phyloP scores from a whole-genome alignment of 2,329 filamentous ascomycete species.

The Pyrenophora tritici-repentis region DNA sequence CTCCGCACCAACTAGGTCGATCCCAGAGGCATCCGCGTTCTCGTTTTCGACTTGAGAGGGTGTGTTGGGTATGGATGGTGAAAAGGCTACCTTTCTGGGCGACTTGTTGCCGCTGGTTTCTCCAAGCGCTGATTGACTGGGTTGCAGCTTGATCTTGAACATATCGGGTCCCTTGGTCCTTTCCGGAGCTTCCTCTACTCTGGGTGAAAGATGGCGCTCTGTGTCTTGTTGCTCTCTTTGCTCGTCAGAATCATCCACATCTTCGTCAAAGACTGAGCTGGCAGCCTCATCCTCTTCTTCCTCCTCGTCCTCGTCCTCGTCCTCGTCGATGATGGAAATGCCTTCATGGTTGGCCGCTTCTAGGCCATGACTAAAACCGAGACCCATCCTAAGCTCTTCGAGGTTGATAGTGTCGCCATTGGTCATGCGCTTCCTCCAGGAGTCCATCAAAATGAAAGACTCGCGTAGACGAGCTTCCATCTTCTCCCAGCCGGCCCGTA shows the following conservation, averaged over 20 bases:
- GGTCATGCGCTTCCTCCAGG: conserved; percentile 84
- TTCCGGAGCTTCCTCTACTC: conserved; percentile 23
- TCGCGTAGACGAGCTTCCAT: conserved; percentile 93
- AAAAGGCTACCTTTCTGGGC: conserved; percentile 47
- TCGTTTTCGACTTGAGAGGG: conserved; percentile 39
- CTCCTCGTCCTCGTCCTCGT: conserved; percentile 24
- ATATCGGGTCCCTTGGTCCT: conserved; percentile 32
- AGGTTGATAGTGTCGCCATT: conserved; percentile 69
- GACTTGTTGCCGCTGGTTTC: conserved; percentile 46
- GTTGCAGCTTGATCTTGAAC: conserved; percentile 43
- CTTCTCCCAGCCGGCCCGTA: conserved; percentile 86
- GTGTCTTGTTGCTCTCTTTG: conserved; percentile 2
- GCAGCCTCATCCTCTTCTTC: conserved; percentile 25
- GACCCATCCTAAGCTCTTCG: conserved; percentile 65
- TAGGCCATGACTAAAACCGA: conserved; percentile 59
- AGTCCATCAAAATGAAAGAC: conserved; percentile 86
- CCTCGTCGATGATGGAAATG: conserved; percentile 34
- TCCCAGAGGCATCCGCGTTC: conserved; percentile 39
- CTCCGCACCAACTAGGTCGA: conserved; percentile 31
- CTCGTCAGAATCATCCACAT: conserved; percentile 27
- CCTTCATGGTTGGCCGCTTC: conserved; percentile 37
- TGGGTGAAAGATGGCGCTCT: conserved; percentile 31
- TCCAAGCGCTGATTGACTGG: conserved; percentile 37
- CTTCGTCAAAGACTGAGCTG: conserved; percentile 41
- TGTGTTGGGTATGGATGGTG: conserved; percentile 42